Evolutionary conservation across 768 basidiomycete genomes (phyloP).

Genomic region (Suillus subluteus): DNA sequence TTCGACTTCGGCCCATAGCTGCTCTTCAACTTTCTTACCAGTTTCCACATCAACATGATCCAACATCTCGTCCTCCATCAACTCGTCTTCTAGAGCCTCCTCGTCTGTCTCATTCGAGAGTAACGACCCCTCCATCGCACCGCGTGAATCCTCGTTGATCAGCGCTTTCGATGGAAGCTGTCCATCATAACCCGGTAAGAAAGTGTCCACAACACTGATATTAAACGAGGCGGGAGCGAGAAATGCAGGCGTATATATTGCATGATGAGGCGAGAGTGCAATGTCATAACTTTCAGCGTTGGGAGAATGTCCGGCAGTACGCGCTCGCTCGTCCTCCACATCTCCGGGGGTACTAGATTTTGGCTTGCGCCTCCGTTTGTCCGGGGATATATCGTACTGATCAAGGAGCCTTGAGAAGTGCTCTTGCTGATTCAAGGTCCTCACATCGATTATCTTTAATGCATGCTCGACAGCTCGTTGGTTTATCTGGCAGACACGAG

Average conservation of each 20-base stretch:
- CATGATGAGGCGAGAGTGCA: conserved; percentile 30
- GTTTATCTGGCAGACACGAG: conserved; percentile 42
- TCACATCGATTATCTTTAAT: conserved; percentile 48
- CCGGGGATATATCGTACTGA: conserved; percentile 16
- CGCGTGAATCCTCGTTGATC: conserved; percentile 23
- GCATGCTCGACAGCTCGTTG: conserved; percentile 51
- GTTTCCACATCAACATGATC: conserved; percentile 40
- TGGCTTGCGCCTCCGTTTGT: conserved; percentile 12
- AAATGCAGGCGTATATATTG: conserved; percentile 41
- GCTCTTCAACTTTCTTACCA: conserved; percentile 41
- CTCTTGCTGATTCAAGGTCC: conserved; percentile 39
- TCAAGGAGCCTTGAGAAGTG: conserved; percentile 43
- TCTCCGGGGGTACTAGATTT: conserved; percentile 4
- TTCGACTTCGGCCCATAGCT: conserved; percentile 47
- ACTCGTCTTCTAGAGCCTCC: conserved; percentile 39
- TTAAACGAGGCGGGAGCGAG: conserved; percentile 29
- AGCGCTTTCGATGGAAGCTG: conserved; percentile 22
- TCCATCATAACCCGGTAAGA: conserved; percentile 27
- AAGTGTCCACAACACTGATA: conserved; percentile 18
- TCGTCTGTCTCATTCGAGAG: conserved; percentile 41
- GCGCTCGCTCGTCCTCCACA: conserved; percentile 21
- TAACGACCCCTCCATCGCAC: conserved; percentile 26
- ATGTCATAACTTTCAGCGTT: conserved; percentile 11
- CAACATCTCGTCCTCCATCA: conserved; percentile 46
- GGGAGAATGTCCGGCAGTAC: conserved; percentile 11